Evolutionary conservation across 2,329 filamentous ascomycete genomes (phyloP), one percentile per base, ranked within the genome.

Genomic region (Ophiognomonia clavigignenti-juglandacearum): DNA sequence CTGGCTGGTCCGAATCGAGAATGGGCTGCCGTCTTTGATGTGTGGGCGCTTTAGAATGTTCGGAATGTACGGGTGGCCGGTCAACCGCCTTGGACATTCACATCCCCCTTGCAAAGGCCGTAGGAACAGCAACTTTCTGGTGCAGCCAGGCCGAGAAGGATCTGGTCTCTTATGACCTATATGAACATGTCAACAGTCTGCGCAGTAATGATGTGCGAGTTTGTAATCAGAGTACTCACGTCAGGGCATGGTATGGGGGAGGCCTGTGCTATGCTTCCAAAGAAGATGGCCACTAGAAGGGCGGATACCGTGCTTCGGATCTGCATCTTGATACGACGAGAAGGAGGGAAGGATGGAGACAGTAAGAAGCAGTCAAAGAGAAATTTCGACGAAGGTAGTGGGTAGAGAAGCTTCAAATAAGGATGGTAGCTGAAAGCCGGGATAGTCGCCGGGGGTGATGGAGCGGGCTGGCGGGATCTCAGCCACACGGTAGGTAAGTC

Each of bases 61-160:
- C n/a, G 31, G 10, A n/a, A n/a, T n/a, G 18, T 14, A 14, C 22
- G 18, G 9, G 29, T 20, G 35, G 16, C 6, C 31, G 19, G 27
- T 51, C 39, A 52, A n/a, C 49, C 49, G 35, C 49, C 49, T 26
- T 40, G 46, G 27, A 53, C 47, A 10, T 48, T 45, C 27, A 53
- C 51, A 11, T 53, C 51, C 20, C 51, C 51, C 22, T 50, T 50
- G 44, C 51, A 53, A 8, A 51, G 32, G 32, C 51, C 51, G 39
- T 53, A 53, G 27, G 47, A 42, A 26, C 51, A 53, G 39, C 51
- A 53, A 31, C 41, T 48, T 20, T 53, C 51, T 16, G 51, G 47
- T 26, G 36, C 36, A 24, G 51, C 37, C 10, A 26, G 22, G 6
- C 51, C 51, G 31, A 50, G 43, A 8, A 53, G 38, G 4, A 53